These are phyloP conservation scores for Leccinum colubrinum DNA, from an alignment of 1,284 basidiomycete genomes.

Conservation along the genomic window DNA sequence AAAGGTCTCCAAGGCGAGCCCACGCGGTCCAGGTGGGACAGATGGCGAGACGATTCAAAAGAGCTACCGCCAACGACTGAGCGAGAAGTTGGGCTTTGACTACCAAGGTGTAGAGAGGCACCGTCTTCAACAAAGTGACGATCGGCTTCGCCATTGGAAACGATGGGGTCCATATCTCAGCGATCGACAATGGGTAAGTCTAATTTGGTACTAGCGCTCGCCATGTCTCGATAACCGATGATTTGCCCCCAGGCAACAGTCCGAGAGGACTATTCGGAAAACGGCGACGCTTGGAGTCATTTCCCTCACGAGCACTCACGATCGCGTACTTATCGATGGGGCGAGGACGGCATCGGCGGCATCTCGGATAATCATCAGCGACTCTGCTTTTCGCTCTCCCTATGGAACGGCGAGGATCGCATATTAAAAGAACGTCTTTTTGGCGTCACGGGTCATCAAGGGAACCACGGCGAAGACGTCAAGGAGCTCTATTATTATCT, in stretches of 20 bases:
- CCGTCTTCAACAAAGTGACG: constrained; percentile 69
- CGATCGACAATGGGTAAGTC: constrained; percentile 92
- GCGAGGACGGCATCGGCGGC: constrained; percentile 96
- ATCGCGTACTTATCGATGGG: constrained; percentile 96
- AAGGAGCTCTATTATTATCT: constrained; percentile 99
- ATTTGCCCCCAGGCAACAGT: constrained; percentile 76
- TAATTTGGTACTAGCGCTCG: not conserved
- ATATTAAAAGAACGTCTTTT: constrained; percentile 97
- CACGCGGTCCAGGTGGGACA: constrained; percentile 26
- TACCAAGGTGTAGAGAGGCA: constrained; percentile 69
- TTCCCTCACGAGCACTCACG: constrained; percentile 96
- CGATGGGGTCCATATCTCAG: constrained; percentile 97
- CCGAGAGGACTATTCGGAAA: constrained; percentile 94
- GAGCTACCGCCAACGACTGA: constrained; percentile 59
- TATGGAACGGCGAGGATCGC: constrained; percentile 95
- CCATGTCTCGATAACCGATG: constrained; percentile 8
- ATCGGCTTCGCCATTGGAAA: constrained; percentile 87
- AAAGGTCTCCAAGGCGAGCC: constrained; percentile 45
- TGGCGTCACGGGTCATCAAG: constrained; percentile 93
- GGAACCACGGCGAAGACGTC: constrained; percentile 98
- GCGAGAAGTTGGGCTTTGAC: constrained; percentile 52
- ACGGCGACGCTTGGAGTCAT: constrained; percentile 97
- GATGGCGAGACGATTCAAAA: constrained; percentile 23
- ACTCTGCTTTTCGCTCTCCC: constrained; percentile 84
- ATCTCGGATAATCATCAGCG: constrained; percentile 96